Evolutionary conservation across 1,284 basidiomycete genomes (phyloP).

Genomic region (Ganoderma resinaceum): DNA sequence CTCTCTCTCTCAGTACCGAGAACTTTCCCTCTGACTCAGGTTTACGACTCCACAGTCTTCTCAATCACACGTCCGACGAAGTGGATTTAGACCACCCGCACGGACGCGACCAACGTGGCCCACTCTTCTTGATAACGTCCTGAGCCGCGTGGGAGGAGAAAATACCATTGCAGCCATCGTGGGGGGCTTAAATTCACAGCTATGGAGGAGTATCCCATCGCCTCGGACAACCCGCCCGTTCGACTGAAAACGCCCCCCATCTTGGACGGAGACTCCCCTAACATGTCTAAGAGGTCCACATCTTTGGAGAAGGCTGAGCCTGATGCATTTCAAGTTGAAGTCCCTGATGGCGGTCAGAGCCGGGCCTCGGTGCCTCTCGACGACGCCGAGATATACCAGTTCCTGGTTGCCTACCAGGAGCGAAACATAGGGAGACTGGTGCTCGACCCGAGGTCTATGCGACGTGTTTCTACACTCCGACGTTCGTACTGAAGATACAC

Average conservation of each 20-base stretch:
- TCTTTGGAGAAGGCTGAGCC: not conserved
- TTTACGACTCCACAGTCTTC: not conserved
- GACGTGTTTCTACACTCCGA: not conserved
- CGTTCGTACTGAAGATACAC: not conserved
- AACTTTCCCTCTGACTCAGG: not conserved
- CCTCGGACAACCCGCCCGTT: not conserved
- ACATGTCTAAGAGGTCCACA: not conserved
- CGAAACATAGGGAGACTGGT: conserved; percentile 11
- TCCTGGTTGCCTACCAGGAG: conserved; percentile 13
- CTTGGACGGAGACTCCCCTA: not conserved
- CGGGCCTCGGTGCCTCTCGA: not conserved
- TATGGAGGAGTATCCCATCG: not conserved
- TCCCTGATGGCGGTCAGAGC: not conserved
- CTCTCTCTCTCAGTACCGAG: not conserved
- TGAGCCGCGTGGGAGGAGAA: not conserved
- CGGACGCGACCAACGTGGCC: not conserved
- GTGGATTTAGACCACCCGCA: not conserved
- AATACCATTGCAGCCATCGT: not conserved
- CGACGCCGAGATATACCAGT: conserved; percentile 8
- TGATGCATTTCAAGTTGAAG: not conserved
- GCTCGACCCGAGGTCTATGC: conserved; percentile 7
- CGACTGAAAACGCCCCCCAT: not conserved
- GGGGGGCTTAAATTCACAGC: not conserved
- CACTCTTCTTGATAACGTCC: not conserved
- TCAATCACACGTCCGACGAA: not conserved